These are phyloP conservation scores for Drosera spatulata DNA, from an alignment of 179 eudicot species.

Conservation along the genomic window DNA sequence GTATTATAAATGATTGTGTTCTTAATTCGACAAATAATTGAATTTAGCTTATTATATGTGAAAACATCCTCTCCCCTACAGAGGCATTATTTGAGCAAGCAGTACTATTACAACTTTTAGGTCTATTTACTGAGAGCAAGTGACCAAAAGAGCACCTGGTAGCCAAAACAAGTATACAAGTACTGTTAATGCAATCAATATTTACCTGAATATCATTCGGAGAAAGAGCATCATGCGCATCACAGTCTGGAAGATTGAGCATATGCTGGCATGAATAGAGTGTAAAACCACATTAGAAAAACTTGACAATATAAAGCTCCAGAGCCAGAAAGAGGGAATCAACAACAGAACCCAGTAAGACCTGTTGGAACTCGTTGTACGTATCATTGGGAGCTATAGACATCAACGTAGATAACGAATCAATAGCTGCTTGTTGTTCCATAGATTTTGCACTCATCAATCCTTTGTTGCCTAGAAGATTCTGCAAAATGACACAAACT, in stretches of 20 bases:
- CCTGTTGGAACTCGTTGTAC: slow-evolving; percentile 88
- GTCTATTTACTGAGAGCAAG: too few species aligned
- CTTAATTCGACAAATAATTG: too few species aligned
- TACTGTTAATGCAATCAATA: not conserved
- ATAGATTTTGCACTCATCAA: slow-evolving; percentile 56
- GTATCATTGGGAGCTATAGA: slow-evolving; percentile 66
- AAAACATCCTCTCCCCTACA: too few species aligned
- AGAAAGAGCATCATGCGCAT: slow-evolving; percentile 58
- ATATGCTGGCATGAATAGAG: slow-evolving; percentile 35
- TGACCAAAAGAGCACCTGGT: not conserved
- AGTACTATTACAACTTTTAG: too few species aligned
- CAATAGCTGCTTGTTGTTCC: slow-evolving; percentile 74
- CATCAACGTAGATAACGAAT: slow-evolving; percentile 83
- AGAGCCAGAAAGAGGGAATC: too few species aligned
- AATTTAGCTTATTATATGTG: too few species aligned
- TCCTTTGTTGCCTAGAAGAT: slow-evolving; percentile 62
- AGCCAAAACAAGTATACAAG: not conserved
- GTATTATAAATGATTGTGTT: too few species aligned
- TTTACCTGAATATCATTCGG: slow-evolving; percentile 74
- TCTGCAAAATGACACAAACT: slow-evolving; percentile 26
- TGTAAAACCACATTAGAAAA: too few species aligned
- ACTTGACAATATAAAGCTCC: too few species aligned
- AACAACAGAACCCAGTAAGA: slow-evolving; percentile 5
- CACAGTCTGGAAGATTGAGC: slow-evolving; percentile 47
- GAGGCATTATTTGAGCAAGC: too few species aligned